phyloP scores from a whole-genome alignment of 2,329 filamentous ascomycete genomes.

The Macrophomina tecta region DNA sequence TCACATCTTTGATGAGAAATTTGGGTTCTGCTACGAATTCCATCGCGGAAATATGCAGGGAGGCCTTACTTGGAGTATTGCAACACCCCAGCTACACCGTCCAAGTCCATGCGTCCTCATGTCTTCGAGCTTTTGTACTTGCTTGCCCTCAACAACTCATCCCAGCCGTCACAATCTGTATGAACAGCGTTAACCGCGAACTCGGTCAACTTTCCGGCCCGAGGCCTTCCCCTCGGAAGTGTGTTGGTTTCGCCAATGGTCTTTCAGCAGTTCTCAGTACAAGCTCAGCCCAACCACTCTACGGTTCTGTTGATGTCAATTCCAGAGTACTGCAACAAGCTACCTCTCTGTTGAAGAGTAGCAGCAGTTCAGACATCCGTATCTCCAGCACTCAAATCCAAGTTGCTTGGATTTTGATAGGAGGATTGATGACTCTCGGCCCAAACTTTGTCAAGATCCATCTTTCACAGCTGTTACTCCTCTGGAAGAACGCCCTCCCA shows the following conservation, averaged over 20 bases:
- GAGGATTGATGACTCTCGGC: slow-evolving; percentile 92
- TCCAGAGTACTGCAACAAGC: slow-evolving; percentile 90
- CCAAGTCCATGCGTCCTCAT: slow-evolving; percentile 86
- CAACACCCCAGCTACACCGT: slow-evolving; percentile 97
- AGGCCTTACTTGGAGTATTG: slow-evolving; percentile 85
- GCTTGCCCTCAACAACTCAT: slow-evolving; percentile 92
- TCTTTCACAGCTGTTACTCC: slow-evolving; percentile 85
- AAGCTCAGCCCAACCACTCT: slow-evolving; percentile 83
- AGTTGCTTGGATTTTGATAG: slow-evolving; percentile 96
- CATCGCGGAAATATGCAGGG: slow-evolving; percentile 83
- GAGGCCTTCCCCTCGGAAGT: slow-evolving; percentile 79
- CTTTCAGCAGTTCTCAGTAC: slow-evolving; percentile 90
- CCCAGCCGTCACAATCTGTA: slow-evolving; percentile 89
- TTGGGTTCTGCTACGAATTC: slow-evolving; percentile 81
- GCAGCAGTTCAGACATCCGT: slow-evolving; percentile 86
- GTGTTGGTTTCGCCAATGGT: slow-evolving; percentile 89
- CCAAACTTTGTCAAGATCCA: slow-evolving; percentile 99
- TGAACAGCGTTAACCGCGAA: slow-evolving; percentile 92
- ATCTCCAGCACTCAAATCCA: slow-evolving; percentile 95
- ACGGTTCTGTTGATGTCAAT: slow-evolving; percentile 95
- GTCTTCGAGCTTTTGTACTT: slow-evolving; percentile 83
- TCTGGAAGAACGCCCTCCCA: slow-evolving; percentile 97
- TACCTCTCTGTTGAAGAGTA: slow-evolving; percentile 89
- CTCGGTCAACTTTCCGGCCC: slow-evolving; percentile 76
- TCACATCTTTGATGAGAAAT: slow-evolving; percentile 77